Evolutionary conservation across 2,329 filamentous ascomycete species (phyloP).

Genomic region (Myotisia sp.): DNA sequence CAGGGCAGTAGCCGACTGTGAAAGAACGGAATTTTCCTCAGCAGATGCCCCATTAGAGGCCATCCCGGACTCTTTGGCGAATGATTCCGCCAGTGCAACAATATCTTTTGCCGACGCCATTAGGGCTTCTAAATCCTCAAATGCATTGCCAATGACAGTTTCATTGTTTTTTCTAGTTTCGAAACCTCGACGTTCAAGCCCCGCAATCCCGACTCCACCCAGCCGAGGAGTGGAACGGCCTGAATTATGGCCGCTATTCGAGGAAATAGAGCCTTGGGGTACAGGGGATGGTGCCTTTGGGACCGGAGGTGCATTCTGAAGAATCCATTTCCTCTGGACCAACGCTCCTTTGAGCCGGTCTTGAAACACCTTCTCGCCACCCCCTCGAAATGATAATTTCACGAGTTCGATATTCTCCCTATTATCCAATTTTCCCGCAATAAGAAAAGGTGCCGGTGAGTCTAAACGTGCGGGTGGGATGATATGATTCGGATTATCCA

Average conservation of each 20-base stretch:
- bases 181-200: slow-evolving; percentile 70
- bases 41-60: slow-evolving; percentile 42
- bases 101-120: slow-evolving; percentile 98
- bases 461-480: slow-evolving; percentile 39
- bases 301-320: slow-evolving; percentile 76
- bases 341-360: slow-evolving; percentile 78
- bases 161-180: slow-evolving; percentile 87
- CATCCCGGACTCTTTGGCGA: slow-evolving; percentile 53
- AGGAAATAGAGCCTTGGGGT: slow-evolving; percentile 19
- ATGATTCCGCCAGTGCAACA: slow-evolving; percentile 77
- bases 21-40: slow-evolving; percentile 61
- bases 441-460: slow-evolving; percentile 58
- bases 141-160: slow-evolving; percentile 78
- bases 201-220: slow-evolving; percentile 76
- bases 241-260: slow-evolving; percentile 6
- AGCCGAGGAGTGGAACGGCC: slow-evolving; percentile 11
- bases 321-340: slow-evolving; percentile 87
- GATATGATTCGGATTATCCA: slow-evolving; percentile 28
- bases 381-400: slow-evolving; percentile 80
- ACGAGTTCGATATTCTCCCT: slow-evolving; percentile 57
- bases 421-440: slow-evolving; percentile 35
- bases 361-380: slow-evolving; percentile 79
- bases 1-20: slow-evolving; percentile 68
- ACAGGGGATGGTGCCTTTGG: slow-evolving; percentile 42
- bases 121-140: slow-evolving; percentile 87